Percentiles rank a stretch among this genome's conserved stretches.
phyloP scores from a whole-genome alignment of 2,329 filamentous ascomycete genomes.

The Stromatinia cepivora region DNA sequence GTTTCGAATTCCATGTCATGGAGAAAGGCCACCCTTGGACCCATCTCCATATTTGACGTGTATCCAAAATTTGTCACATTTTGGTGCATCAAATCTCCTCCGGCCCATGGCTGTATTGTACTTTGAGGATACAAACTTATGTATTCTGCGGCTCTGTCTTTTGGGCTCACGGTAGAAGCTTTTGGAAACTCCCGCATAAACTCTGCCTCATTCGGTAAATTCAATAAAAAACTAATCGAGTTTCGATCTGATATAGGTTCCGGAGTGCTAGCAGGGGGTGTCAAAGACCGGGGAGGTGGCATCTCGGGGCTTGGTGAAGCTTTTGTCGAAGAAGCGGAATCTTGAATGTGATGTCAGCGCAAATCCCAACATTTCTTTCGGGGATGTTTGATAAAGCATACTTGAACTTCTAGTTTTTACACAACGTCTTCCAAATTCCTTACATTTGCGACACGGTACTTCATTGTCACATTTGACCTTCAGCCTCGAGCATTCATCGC shows the following conservation, averaged over 20 bases:
- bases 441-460: slow-evolving; percentile 40
- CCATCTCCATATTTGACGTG: slow-evolving; percentile 28
- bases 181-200: slow-evolving; percentile 39
- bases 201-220: slow-evolving; percentile 36
- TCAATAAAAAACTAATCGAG: slow-evolving; percentile 41
- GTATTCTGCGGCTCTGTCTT: slow-evolving; percentile 22
- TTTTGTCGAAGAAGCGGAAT: slow-evolving; percentile 13
- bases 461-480: slow-evolving; percentile 42
- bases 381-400: slow-evolving; percentile 1
- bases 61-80: slow-evolving; percentile 13
- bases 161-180: slow-evolving; percentile 32
- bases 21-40: slow-evolving; percentile 31
- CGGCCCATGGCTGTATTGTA: slow-evolving; percentile 24
- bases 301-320: slow-evolving; percentile 34
- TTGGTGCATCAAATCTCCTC: slow-evolving; percentile 1
- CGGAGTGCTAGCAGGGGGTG: slow-evolving; percentile 30
- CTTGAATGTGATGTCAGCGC: slow-evolving; percentile 17
- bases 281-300: slow-evolving; percentile 20
- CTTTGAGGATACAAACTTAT: slow-evolving; percentile 23
- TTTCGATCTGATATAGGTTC: slow-evolving; percentile 38
- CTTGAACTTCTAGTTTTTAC: slow-evolving; percentile 36
- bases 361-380: slow-evolving; percentile 9
- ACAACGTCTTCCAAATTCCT: slow-evolving; percentile 39
- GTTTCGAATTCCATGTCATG: slow-evolving; percentile 35
- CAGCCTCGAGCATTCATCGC: slow-evolving; percentile 40